Evolutionary conservation across 2,329 filamentous ascomycete species (phyloP), one percentile per base, ranked within the genome.

Genomic region (Chaetomium olivaceum): DNA sequence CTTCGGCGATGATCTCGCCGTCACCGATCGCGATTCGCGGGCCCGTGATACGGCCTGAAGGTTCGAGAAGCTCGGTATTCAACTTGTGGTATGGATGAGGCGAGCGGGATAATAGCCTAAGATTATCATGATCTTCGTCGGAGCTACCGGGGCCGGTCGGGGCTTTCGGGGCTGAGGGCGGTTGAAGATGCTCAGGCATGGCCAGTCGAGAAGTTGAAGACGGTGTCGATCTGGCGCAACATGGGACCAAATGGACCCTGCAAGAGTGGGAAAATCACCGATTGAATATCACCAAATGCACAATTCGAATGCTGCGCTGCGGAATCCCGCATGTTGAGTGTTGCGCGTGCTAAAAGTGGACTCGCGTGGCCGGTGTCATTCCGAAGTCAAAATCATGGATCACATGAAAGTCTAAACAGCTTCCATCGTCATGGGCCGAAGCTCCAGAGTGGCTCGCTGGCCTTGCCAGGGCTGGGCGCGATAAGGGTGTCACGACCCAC

Each of bases 41-140:
- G 68, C 67, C 66, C 76, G 75, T 66, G 69, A 78, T 64, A 16
- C 67, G 76, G 73, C 85, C 78, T 65, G 82, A 79, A 58, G 83
- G 76, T 65, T 87, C 81, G 25, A 82, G 81, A 14, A 87, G 79
- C 72, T 88, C 85, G 69, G 77, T 80, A 66, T 80, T 82, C 65
- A 84, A 85, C 72, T 83, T 86, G 72, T 87, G 85, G 72, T 91
- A 91, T 1, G 89, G 89, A 74, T 91, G 87, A 56, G 89, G 88
- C 52, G 88, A 88, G 71, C 89, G 85, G 62, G 83, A 84, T 67
- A 85, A 80, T 56, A 80, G 76, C 73, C 83, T 81, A 72, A 87
- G 72, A 59, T 68, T 72, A 58, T 79, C 76, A 54, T 63, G 54
- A 23, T 68, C 67, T n/a, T 70, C 61, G 16, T 63, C 64, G 14